phyloP scores from a whole-genome alignment of 1,284 basidiomycete species.

The Cutaneotrichosporon sp. region DNA sequence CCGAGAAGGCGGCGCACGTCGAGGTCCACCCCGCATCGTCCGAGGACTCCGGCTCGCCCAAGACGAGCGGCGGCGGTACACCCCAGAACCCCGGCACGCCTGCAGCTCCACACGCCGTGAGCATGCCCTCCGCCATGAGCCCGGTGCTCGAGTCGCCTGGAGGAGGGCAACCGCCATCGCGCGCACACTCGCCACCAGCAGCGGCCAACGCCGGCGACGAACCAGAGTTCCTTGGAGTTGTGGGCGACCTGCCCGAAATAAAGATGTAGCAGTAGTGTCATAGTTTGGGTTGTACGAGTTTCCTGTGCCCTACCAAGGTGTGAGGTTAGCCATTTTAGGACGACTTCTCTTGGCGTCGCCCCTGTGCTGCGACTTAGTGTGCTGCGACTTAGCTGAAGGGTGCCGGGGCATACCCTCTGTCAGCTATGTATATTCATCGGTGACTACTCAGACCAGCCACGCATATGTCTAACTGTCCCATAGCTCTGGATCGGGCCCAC shows the following conservation, averaged over 20 bases:
- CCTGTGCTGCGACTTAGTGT: too few relatives aligned
- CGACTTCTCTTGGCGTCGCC: too few relatives aligned
- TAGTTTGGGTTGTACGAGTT: constrained; percentile 4
- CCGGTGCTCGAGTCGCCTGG: neutral
- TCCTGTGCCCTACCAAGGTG: neutral
- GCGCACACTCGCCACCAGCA: neutral
- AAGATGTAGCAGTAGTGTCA: constrained; percentile 6
- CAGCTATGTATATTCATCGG: too few relatives aligned
- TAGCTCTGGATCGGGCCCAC: too few relatives aligned
- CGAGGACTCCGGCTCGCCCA: neutral
- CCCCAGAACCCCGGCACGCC: neutral
- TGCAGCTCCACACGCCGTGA: neutral
- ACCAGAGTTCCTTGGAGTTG: constrained; percentile 10
- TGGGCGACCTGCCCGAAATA: constrained; percentile 18
- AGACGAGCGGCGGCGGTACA: neutral
- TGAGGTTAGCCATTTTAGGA: too few relatives aligned
- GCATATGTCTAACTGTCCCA: too few relatives aligned
- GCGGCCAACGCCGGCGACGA: neutral
- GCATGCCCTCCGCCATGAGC: neutral
- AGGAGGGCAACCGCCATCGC: neutral
- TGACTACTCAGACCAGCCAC: too few relatives aligned
- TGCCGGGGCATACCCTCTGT: too few relatives aligned
- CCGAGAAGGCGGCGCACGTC: constrained; percentile 2
- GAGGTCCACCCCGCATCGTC: neutral
- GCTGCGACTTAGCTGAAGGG: too few relatives aligned